These are phyloP conservation scores for Ceriops tagal DNA, from an alignment of 345 rosid species.

Conservation along the genomic window DNA sequence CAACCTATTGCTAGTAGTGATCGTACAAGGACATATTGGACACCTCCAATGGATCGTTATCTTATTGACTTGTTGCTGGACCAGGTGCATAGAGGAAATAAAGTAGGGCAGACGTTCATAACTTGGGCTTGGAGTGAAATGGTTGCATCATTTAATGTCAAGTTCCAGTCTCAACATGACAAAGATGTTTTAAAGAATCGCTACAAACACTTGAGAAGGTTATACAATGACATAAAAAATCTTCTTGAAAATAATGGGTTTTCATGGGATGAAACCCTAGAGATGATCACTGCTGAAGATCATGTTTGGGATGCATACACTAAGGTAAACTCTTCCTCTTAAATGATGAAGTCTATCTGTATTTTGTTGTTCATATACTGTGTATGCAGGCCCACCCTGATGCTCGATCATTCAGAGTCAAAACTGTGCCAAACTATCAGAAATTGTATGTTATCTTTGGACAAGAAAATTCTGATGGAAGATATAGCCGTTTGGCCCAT, in stretches of 20 bases:
- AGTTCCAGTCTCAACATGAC: slow-evolving; percentile 55
- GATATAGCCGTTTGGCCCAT: slow-evolving; percentile 67
- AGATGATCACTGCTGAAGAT: slow-evolving; percentile 81
- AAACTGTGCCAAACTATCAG: slow-evolving; percentile 68
- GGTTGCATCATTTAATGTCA: slow-evolving; percentile 54
- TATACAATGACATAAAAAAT: slow-evolving; percentile 59
- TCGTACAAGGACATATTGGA: slow-evolving; percentile 83
- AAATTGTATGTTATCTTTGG: slow-evolving; percentile 73
- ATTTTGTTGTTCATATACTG: slow-evolving; percentile 22
- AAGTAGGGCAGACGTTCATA: slow-evolving; percentile 76
- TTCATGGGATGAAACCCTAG: slow-evolving; percentile 71
- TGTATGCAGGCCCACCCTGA: slow-evolving; percentile 72
- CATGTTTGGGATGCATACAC: slow-evolving; percentile 60
- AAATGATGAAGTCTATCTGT: slow-evolving; percentile 8
- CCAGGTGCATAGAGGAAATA: slow-evolving; percentile 73
- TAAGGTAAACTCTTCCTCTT: slow-evolving; percentile 42
- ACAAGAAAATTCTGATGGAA: slow-evolving; percentile 52
- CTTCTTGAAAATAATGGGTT: slow-evolving; percentile 67
- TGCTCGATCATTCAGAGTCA: slow-evolving; percentile 78
- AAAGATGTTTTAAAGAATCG: slow-evolving; percentile 82
- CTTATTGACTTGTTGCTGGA: slow-evolving; percentile 70
- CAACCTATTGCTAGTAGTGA: slow-evolving; percentile 34
- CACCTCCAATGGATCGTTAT: slow-evolving; percentile 83
- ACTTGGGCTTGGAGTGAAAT: slow-evolving; percentile 73
- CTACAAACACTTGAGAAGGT: slow-evolving; percentile 77